Base-by-base conservation (phyloP, 371 early-diverging fungal genomes). In the Capillidium heterosporum region DNA sequence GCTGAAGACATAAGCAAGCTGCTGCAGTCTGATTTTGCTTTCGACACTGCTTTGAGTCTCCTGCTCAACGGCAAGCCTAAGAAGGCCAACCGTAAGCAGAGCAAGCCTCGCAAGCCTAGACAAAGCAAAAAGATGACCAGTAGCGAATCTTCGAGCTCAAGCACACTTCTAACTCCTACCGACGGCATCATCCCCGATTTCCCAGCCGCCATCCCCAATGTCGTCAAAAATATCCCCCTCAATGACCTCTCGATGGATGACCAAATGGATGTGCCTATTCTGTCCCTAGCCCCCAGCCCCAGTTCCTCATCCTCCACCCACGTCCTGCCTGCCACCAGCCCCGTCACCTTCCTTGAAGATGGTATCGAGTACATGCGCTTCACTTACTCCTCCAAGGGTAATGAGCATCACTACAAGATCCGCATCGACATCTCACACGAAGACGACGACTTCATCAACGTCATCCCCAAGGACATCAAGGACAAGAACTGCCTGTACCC, bases 401-500 rank as follows among this genome's bases (percentile, higher is more conserved):
- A 67, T 2, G 59, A 73, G 15, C 76, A 76, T 42, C 75, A 80
- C 48, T 89, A 84, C 62, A 73, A 71, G 49, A 82, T 90, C 43
- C 78, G 87, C 24, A 85, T 81, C 41, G 91, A 90, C 67, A 69
- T 90, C 51, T 81, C 84, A 28, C 65, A 66, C 48, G 74, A 86
- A 1, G 65, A 44, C 7, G 67, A 70, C 24, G 68, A 69, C 21
- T 61, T 92, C 26, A 65, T 19, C 7, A 66, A 69, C 24, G 68
- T 68, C 21, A 61, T 92, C 26, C 71, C 74, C 43, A 80, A 80
- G 39, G 76, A 80, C 57, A 89, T 90, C 62, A 85, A 81, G 61
- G 64, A 67, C 40, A 80, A 75, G 44, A 92, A 90, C 65, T 84
- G 85, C 61, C 80, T 96, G 58, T 93, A 93, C 64, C 87, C 89